Evolutionary conservation across 2,329 filamentous ascomycete genomes (phyloP), one percentile per base, ranked within the genome.

Genomic region (Rhinocladiella mackenziei): DNA sequence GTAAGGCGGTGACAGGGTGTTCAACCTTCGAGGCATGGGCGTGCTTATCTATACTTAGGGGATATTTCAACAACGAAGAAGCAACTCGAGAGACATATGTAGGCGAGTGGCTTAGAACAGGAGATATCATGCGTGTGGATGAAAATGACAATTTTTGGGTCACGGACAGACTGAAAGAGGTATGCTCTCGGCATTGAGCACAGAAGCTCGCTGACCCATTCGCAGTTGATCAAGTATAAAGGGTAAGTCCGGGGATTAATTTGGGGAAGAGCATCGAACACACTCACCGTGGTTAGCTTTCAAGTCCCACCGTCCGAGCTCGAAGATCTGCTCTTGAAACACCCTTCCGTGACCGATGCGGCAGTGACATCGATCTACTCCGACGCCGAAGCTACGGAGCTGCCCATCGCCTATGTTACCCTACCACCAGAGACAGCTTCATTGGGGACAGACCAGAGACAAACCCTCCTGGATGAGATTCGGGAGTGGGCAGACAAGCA

Each of bases 161-260:
- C 60, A 94, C 89, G 1, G 89, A 95, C 61, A 83, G 89, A 6
- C 72, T 87, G 20, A 88, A 86, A 69, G 72, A 71, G 45, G 45
- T 48, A 36, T 20, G 33, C 39, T 6, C 14, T 13, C 18, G 11
- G 9, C 7, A 10, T n/a, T n/a, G n/a, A n/a, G n/a, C n/a, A 11
- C 11, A 19, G 14, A 18, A 17, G 7, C 8, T 13, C 9, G 23
- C 39, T 42, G 25, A 42, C 33, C 18, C 5, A 19, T 4, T 11
- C 9, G 18, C 25, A 61, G 44, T 56, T 71, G 5, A 72, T 72
- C 52, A 72, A 72, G 48, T 70, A 70, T 38, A 71, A 72, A 51
- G 71, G 70, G 42, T 45, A 39, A 26, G 19, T 26, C 14, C 22
- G 15, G 17, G 14, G 23, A 19, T 8, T 29, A 20, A 18, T 20